A percentile compares a stretch with the other conserved stretches of the same genome.
phyloP scores from a whole-genome alignment of 2,329 filamentous ascomycete genomes.

The Bimuria novae-zelandiae region DNA sequence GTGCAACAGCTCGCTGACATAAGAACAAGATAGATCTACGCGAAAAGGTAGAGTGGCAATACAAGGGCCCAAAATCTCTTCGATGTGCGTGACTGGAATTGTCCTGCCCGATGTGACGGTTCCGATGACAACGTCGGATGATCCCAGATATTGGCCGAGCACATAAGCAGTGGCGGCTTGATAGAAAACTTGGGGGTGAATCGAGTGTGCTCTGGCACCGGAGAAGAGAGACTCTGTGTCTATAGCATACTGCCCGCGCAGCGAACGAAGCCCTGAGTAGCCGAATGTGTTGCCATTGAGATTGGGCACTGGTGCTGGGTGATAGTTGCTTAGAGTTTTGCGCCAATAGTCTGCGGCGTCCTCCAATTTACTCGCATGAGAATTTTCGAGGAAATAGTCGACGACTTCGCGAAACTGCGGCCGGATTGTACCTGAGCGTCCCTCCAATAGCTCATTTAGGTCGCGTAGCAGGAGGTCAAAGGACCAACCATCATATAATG shows the following conservation, averaged over 20 bases:
- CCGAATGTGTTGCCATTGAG: conserved; percentile 51
- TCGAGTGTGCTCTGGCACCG: conserved; percentile 39
- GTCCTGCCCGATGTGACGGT: conserved; percentile 82
- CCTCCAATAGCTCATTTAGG: conserved; percentile 58
- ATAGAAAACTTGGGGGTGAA: conserved; percentile 73
- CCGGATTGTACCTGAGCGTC: conserved; percentile 42
- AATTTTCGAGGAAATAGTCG: conserved; percentile 49
- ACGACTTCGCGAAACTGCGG: conserved; percentile 67
- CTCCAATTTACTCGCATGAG: conserved; percentile 8
- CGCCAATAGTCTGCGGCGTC: conserved; percentile 66
- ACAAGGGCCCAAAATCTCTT: conserved; percentile 78
- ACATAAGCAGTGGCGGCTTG: conserved; percentile 73
- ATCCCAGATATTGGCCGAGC: conserved; percentile 67
- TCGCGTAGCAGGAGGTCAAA: conserved; percentile 75
- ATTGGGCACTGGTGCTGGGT: conserved; percentile 62
- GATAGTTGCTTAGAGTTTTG: conserved; percentile 63
- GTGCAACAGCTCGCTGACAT: conserved; percentile 64
- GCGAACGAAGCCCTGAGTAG: conserved; percentile 5
- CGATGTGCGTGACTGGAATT: conserved; percentile 70
- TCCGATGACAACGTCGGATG: conserved; percentile 72
- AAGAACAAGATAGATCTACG: conserved; percentile 60
- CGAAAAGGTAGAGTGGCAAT: conserved; percentile 76
- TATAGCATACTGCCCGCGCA: conserved; percentile 29
- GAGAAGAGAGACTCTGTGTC: conserved; percentile 16
- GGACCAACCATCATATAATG: conserved; percentile 93